Evolutionary conservation across 441 rosid species (phyloP).

Genomic region (Hura crepitans): DNA sequence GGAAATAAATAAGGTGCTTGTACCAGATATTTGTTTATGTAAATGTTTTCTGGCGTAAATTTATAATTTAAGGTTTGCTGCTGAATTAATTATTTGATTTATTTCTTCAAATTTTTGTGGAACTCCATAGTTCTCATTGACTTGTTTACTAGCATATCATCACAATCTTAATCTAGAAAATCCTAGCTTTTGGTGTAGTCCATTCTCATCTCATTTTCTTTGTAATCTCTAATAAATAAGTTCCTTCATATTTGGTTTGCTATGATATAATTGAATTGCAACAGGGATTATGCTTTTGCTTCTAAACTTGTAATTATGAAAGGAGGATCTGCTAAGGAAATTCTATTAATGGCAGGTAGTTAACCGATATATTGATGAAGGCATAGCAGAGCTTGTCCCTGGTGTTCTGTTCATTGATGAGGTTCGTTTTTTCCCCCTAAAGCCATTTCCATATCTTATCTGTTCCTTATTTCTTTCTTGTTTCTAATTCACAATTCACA

Average conservation of each 20-base stretch:
- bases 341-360: slow-evolving; percentile 60
- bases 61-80: background rate
- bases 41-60: background rate
- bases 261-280: background rate
- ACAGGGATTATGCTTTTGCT: background rate
- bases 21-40: background rate
- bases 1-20: slow-evolving; percentile 84
- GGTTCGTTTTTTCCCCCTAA: slow-evolving; percentile 37
- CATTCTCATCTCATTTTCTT: background rate
- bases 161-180: background rate
- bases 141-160: slow-evolving; percentile 3
- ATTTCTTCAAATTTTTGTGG: background rate
- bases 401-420: slow-evolving; percentile 95
- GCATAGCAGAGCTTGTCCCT: slow-evolving; percentile 89
- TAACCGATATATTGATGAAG: slow-evolving; percentile 92
- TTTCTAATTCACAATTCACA: slow-evolving; percentile 30
- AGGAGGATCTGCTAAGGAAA: background rate
- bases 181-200: background rate
- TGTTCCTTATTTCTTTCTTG: background rate
- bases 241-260: background rate
- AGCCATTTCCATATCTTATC: background rate
- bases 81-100: background rate
- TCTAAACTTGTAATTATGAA: background rate
- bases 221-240: background rate
- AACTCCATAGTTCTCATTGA: too few relatives aligned